Conservation (phyloP, 305 asterid genomes). For the Striga hermonthica region DNA sequence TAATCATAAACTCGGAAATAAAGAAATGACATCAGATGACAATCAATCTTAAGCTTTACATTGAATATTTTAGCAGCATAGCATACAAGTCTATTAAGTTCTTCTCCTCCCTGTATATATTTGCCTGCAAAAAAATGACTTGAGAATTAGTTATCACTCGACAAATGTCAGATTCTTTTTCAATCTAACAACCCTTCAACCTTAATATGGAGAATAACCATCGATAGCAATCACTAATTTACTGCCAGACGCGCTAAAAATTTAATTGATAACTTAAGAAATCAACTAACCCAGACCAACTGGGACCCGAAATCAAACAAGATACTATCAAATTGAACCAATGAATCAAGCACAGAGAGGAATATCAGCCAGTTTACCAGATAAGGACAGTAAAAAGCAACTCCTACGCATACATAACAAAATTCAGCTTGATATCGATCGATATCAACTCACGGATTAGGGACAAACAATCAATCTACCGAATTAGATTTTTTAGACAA, state of each 20-base stretch:
- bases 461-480: slow-evolving; percentile 24
- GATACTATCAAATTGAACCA: not conserved
- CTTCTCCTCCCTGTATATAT: slow-evolving; percentile 72
- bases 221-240: not conserved
- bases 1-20: slow-evolving; percentile 22
- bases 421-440: too few relatives aligned
- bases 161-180: not conserved
- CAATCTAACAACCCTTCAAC: slow-evolving; percentile 10
- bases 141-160: slow-evolving; percentile 16
- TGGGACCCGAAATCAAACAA: not conserved
- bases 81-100: slow-evolving; percentile 70
- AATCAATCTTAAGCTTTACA: slow-evolving; percentile 43
- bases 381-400: slow-evolving; percentile 9
- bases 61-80: slow-evolving; percentile 78
- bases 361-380: too few relatives aligned
- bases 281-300: slow-evolving; percentile 14
- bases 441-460: not conserved
- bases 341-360: not conserved
- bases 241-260: slow-evolving; percentile 4
- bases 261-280: not conserved
- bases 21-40: slow-evolving; percentile 17
- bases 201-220: not conserved
- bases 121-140: slow-evolving; percentile 54
- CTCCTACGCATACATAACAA: not conserved
- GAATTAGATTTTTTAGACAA: slow-evolving; percentile 20